Percentiles rank a stretch among this genome's conserved stretches.
Conservation (phyloP, 352 stramenopile species). For the Globisporangium polare region DNA sequence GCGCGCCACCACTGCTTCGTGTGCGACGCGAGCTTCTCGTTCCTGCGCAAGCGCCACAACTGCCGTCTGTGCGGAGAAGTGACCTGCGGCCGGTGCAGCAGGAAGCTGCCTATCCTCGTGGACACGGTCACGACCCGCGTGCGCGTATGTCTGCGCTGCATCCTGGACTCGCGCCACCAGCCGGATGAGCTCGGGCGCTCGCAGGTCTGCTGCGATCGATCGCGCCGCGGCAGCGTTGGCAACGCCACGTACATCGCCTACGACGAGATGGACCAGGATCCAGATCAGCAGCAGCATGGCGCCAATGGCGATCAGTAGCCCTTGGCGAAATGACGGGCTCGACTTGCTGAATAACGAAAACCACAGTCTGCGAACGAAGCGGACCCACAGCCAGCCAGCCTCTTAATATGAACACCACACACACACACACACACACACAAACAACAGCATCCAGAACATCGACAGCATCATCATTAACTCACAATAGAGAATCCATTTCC, state of each 20-base stretch:
- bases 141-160: slow-evolving; percentile 75
- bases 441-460: background rate
- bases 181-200: slow-evolving; percentile 41
- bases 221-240: slow-evolving; percentile 35
- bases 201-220: slow-evolving; percentile 18
- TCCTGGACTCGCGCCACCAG: slow-evolving; percentile 60
- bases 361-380: slow-evolving; percentile 13
- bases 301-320: background rate
- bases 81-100: slow-evolving; percentile 64
- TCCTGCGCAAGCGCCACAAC: slow-evolving; percentile 72
- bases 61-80: slow-evolving; percentile 72
- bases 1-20: slow-evolving; percentile 55
- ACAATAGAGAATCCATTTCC: slow-evolving; percentile 3
- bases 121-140: slow-evolving; percentile 56
- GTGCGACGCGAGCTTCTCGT: slow-evolving; percentile 65
- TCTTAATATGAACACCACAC: slow-evolving; percentile 3
- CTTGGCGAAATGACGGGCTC: background rate
- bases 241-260: slow-evolving; percentile 70
- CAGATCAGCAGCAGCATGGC: background rate
- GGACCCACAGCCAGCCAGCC: background rate
- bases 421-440: background rate
- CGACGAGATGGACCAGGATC: slow-evolving; percentile 40
- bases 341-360: background rate
- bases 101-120: slow-evolving; percentile 68
- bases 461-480: background rate